These are phyloP conservation scores for Colletotrichum camelliae DNA, from an alignment of 2,329 filamentous ascomycete species.

Conservation along the genomic window DNA sequence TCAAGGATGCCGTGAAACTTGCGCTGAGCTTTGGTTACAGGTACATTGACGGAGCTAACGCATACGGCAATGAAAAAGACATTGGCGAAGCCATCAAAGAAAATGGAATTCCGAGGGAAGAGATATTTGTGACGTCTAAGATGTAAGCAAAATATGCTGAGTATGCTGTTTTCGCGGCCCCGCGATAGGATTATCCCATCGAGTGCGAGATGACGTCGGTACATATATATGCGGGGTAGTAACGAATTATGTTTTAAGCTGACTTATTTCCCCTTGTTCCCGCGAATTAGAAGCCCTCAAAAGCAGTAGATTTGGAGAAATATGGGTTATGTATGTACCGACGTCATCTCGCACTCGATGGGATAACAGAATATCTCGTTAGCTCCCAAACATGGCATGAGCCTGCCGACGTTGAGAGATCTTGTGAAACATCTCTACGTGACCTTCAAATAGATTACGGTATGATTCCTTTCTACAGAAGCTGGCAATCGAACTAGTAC, in stretches of 20 bases:
- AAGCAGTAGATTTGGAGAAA: too few species aligned
- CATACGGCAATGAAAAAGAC: neutral
- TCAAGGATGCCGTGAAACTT: neutral
- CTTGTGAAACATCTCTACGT: neutral
- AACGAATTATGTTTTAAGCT: too few species aligned
- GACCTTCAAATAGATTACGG: neutral
- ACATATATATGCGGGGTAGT: too few species aligned
- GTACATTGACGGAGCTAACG: neutral
- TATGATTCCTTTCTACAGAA: neutral
- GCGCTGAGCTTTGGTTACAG: neutral
- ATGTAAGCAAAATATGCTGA: neutral
- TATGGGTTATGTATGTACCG: too few species aligned
- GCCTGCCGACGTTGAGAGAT: neutral
- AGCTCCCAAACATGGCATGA: neutral
- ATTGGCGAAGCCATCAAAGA: neutral
- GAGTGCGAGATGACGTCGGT: too few species aligned
- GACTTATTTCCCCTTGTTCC: too few species aligned
- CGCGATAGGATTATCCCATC: neutral
- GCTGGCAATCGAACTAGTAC: neutral
- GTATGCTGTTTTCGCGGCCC: neutral
- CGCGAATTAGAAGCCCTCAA: too few species aligned
- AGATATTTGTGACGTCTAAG: neutral
- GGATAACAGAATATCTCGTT: neutral
- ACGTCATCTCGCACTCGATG: too few species aligned
- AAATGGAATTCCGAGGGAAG: neutral